phyloP scores from a whole-genome alignment of 805 yeast genomes.

The Zygosaccharomyces bailii region DNA sequence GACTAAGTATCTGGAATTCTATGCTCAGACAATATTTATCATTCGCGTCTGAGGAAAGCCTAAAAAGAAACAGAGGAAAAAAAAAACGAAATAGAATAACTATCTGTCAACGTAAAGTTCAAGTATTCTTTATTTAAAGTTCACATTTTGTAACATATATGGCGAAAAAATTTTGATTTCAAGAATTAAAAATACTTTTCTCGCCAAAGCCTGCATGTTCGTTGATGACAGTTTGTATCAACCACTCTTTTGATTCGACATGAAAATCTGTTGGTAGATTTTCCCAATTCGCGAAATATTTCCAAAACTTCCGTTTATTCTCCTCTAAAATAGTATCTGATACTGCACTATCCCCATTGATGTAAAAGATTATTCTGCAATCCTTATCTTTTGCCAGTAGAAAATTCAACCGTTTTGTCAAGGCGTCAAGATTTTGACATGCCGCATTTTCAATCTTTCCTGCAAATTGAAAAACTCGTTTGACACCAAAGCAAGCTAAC shows the following conservation, averaged over 20 bases:
- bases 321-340: slow-evolving; percentile 10
- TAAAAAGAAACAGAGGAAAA: too few species aligned
- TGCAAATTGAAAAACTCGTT: slow-evolving; percentile 12
- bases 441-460: slow-evolving; percentile 5
- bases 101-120: background rate
- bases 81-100: background rate
- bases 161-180: background rate
- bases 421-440: slow-evolving; percentile 1
- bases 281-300: background rate
- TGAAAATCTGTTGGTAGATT: slow-evolving; percentile 11
- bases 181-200: too few species aligned
- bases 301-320: slow-evolving; percentile 8
- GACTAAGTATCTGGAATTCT: too few species aligned
- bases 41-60: too few species aligned
- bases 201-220: slow-evolving; percentile 17
- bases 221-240: slow-evolving; percentile 32
- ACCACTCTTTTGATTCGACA: slow-evolving; percentile 35
- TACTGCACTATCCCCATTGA: slow-evolving; percentile 18
- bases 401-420: slow-evolving; percentile 2
- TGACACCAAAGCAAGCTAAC: slow-evolving; percentile 26
- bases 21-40: too few species aligned
- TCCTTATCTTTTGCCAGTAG: background rate
- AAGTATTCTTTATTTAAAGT: background rate
- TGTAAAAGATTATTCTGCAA: slow-evolving; percentile 19
- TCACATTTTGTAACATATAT: background rate